A percentile compares a stretch with the other conserved stretches of the same genome.
phyloP scores from a whole-genome alignment of 495 filamentous ascomycete species.

The Penicillium samsonianum region DNA sequence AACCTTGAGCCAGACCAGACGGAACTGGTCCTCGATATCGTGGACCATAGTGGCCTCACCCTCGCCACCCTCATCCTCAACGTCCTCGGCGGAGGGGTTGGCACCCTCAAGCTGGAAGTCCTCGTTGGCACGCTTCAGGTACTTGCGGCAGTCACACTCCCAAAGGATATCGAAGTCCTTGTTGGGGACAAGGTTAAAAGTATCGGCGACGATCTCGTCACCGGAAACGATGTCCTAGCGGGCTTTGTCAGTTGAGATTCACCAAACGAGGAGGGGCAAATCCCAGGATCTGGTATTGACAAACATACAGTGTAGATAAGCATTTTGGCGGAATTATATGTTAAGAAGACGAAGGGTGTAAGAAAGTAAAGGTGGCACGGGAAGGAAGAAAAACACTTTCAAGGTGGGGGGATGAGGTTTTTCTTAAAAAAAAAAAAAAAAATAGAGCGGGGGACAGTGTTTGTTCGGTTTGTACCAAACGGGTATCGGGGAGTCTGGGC shows the following conservation, averaged over 20 bases:
- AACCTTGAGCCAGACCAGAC: conserved; percentile 70
- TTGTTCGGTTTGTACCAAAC: conserved; percentile 29
- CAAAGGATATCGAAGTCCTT: conserved; percentile 75
- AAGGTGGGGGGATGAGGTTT: conserved; percentile 40
- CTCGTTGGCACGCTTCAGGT: conserved; percentile 68
- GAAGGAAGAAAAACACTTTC: conserved; percentile 35
- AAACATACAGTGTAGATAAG: conserved; percentile 81
- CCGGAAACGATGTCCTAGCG: conserved; percentile 80
- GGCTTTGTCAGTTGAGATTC: conserved; percentile 10
- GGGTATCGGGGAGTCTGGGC: conserved; percentile 11
- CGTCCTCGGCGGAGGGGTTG: conserved; percentile 95
- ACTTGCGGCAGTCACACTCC: conserved; percentile 88
- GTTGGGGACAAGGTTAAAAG: conserved; percentile 64
- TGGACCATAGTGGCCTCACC: conserved; percentile 66
- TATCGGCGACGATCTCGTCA: conserved; percentile 96
- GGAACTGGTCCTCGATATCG: conserved; percentile 93
- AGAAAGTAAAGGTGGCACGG: conserved; percentile 26
- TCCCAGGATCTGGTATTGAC: not conserved
- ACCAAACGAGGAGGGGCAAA: not conserved
- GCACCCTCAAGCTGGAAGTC: conserved; percentile 89
- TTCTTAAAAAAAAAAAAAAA: conserved; percentile 26
- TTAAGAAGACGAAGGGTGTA: conserved; percentile 20
- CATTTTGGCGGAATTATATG: conserved; percentile 60
- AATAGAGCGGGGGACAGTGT: conserved; percentile 5
- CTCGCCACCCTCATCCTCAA: conserved; percentile 70